Evolutionary conservation across 805 yeast species (phyloP).

Genomic region (Metschnikowia proteae): DNA sequence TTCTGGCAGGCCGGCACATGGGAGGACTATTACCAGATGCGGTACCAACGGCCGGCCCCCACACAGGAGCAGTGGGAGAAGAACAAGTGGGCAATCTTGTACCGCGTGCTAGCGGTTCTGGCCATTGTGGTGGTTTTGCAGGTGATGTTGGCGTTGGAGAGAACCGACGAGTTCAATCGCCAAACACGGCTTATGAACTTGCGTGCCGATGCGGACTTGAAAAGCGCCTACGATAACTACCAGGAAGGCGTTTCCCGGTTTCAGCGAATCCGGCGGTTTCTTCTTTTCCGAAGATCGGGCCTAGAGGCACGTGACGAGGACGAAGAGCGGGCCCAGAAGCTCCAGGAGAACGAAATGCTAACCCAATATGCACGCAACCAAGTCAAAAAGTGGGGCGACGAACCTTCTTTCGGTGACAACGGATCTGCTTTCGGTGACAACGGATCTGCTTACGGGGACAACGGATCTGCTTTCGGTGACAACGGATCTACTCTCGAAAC

Average conservation of each 20-base stretch:
- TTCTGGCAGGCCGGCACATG: conserved; percentile 64
- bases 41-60: conserved; percentile 35
- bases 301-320: conserved; percentile 18
- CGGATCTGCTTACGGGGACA: too few relatives aligned
- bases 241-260: conserved; percentile 27
- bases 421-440: too few relatives aligned
- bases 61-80: conserved; percentile 40
- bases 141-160: conserved; percentile 36
- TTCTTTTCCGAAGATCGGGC: conserved; percentile 30
- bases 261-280: conserved; percentile 32
- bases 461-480: too few relatives aligned
- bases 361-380: conserved; percentile 30
- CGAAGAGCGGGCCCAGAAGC: conserved; percentile 12
- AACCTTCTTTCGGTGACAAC: conserved; percentile 1
- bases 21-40: conserved; percentile 56
- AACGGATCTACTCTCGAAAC: too few relatives aligned
- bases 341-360: conserved; percentile 29
- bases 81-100: conserved; percentile 42
- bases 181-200: conserved; percentile 24
- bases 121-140: conserved; percentile 39
- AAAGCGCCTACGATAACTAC: conserved; percentile 24
- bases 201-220: conserved; percentile 28
- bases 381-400: conserved; percentile 17
- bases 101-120: conserved; percentile 36
- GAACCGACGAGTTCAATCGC: conserved; percentile 30